phyloP scores from a whole-genome alignment of 768 basidiomycete species.

The Boletus barrowsii region DNA sequence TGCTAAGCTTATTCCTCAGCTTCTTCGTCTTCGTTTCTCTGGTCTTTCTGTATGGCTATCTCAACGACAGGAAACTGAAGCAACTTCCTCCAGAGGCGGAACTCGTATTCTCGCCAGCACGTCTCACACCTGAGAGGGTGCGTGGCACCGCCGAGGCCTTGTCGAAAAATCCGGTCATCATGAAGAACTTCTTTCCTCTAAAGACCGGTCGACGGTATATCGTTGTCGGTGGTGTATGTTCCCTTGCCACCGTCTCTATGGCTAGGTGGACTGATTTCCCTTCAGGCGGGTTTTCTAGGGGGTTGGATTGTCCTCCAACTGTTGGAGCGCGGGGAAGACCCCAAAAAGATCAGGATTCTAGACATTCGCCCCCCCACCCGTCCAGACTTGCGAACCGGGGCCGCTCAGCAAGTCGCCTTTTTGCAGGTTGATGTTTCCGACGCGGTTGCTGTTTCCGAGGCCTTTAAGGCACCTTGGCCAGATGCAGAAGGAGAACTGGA shows the following conservation, averaged over 20 bases:
- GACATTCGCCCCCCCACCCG: conserved; percentile 65
- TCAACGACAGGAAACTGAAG: conserved; percentile 57
- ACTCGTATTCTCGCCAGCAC: conserved; percentile 46
- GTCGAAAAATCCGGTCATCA: conserved; percentile 32
- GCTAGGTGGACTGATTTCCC: neutral
- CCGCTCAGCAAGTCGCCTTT: conserved; percentile 53
- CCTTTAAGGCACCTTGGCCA: conserved; percentile 67
- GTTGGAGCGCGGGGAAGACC: conserved; percentile 68
- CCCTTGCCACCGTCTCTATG: neutral
- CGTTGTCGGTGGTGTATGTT: conserved; percentile 68
- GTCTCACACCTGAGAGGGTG: conserved; percentile 46
- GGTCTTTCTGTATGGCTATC: conserved; percentile 37
- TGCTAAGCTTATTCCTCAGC: conserved; percentile 14
- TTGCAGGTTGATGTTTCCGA: conserved; percentile 59
- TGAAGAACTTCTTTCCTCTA: conserved; percentile 52
- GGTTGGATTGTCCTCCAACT: conserved; percentile 75
- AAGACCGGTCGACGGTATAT: conserved; percentile 75
- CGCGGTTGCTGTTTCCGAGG: conserved; percentile 48
- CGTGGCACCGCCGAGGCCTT: conserved; percentile 38
- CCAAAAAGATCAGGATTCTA: conserved; percentile 58
- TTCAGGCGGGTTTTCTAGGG: conserved; percentile 69
- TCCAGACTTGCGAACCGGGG: conserved; percentile 51
- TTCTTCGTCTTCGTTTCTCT: conserved; percentile 4
- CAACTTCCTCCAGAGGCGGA: conserved; percentile 46
- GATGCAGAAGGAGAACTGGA: conserved; percentile 24